A percentile compares a stretch with the other conserved stretches of the same genome.
These are phyloP conservation scores for Aegilops speltoides DNA, from an alignment of 176 grass and related monocot species.

Conservation along the genomic window DNA sequence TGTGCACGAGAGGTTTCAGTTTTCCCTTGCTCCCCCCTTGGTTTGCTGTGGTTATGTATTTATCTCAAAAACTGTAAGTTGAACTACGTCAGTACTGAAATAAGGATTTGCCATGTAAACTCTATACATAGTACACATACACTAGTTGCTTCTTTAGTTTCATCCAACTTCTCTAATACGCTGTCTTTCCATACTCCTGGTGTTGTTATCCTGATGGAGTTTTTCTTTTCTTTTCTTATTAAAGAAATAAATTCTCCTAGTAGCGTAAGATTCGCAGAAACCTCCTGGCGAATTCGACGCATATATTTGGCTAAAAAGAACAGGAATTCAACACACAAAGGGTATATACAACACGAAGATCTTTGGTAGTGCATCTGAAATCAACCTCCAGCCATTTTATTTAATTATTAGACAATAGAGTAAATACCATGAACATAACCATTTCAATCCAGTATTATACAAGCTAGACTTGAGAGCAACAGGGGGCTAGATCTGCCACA, in stretches of 20 bases:
- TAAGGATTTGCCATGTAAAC: conserved; percentile 12
- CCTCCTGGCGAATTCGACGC: background rate
- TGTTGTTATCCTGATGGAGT: background rate
- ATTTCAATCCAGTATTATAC: too few species aligned
- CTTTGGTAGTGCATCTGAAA: background rate
- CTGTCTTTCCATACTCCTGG: background rate
- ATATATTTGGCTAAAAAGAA: background rate
- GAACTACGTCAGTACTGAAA: conserved; percentile 20
- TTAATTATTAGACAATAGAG: background rate
- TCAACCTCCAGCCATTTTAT: background rate
- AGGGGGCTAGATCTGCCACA: too few species aligned
- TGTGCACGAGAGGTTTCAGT: conserved; percentile 11
- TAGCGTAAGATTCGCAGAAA: background rate
- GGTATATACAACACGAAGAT: background rate
- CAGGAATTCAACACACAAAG: background rate
- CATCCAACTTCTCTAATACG: background rate
- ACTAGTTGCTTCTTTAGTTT: background rate
- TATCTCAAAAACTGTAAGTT: background rate
- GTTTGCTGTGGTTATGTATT: conserved; percentile 7
- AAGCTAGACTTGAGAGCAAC: too few species aligned
- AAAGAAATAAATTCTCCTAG: background rate
- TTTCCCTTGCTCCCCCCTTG: background rate
- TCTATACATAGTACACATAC: conserved; percentile 4
- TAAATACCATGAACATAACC: background rate
- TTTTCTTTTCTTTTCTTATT: background rate